phyloP scores from a whole-genome alignment of 192 early-diverging fungal species.

The Glomus cerebriforme region DNA sequence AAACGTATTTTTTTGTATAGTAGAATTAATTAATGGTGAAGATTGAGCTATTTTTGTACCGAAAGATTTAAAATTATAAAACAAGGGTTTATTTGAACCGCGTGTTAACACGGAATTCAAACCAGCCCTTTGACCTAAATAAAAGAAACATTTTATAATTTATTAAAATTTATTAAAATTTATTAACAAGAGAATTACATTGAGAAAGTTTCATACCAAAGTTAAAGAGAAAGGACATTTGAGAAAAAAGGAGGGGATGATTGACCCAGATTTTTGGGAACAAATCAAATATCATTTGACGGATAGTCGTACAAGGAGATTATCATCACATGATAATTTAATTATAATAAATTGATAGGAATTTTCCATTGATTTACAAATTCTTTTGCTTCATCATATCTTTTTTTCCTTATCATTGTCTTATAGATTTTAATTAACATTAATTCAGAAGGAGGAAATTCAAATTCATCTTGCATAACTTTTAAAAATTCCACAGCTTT shows the following conservation, averaged over 20 bases:
- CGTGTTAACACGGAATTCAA: not conserved
- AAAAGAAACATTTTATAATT: too few species aligned
- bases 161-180: not conserved
- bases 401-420: constrained; percentile 9
- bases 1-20: not conserved
- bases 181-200: not conserved
- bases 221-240: not conserved
- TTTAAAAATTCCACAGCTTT: not conserved
- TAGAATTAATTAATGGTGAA: not conserved
- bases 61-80: not conserved
- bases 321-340: not conserved
- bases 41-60: not conserved
- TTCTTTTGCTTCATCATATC: not conserved
- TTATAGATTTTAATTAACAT: not conserved
- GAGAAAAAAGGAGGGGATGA: too few species aligned
- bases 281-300: not conserved
- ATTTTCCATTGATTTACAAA: not conserved
- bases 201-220: not conserved
- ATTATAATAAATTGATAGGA: not conserved
- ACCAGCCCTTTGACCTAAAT: not conserved
- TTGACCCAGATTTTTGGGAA: too few species aligned
- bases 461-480: not conserved
- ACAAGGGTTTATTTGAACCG: not conserved
- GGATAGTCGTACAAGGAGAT: not conserved
- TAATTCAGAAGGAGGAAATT: not conserved